Evolutionary conservation across 2,329 filamentous ascomycete genomes (phyloP).

Genomic region (Colletotrichum tropicale): DNA sequence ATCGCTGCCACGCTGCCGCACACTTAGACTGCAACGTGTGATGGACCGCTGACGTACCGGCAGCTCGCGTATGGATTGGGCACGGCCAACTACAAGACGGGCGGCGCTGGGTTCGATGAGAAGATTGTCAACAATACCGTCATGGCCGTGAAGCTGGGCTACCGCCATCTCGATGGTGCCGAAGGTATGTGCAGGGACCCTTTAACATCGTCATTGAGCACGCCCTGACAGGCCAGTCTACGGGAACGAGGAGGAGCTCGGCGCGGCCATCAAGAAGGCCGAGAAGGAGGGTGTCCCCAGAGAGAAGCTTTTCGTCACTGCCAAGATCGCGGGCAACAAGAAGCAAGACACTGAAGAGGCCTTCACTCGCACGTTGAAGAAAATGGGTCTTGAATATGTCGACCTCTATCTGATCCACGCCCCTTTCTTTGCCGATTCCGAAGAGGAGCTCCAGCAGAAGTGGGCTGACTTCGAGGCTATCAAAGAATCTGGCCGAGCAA

Average conservation of each 20-base stretch:
- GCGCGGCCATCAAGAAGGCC: slow-evolving; percentile 70
- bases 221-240: slow-evolving; percentile 49
- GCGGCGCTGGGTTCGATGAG: slow-evolving; percentile 57
- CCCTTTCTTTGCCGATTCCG: slow-evolving; percentile 56
- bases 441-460: slow-evolving; percentile 58
- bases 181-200: slow-evolving; percentile 53
- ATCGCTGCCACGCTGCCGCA: background rate
- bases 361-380: slow-evolving; percentile 64
- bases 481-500: slow-evolving; percentile 67
- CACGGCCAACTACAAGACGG: slow-evolving; percentile 67
- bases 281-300: slow-evolving; percentile 68
- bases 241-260: slow-evolving; percentile 72
- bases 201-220: background rate
- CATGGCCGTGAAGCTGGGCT: slow-evolving; percentile 71
- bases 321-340: slow-evolving; percentile 54
- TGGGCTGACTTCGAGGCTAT: slow-evolving; percentile 70
- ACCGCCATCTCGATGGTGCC: slow-evolving; percentile 76
- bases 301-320: slow-evolving; percentile 71
- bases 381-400: slow-evolving; percentile 72
- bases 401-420: slow-evolving; percentile 72
- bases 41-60: background rate
- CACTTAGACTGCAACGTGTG: background rate
- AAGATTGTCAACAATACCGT: slow-evolving; percentile 55
- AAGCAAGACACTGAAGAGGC: slow-evolving; percentile 50
- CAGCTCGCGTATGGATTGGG: slow-evolving; percentile 76